These are phyloP conservation scores for Phlyctochytrium arcticum DNA, from an alignment of 192 early-diverging fungal genomes.

Conservation along the genomic window DNA sequence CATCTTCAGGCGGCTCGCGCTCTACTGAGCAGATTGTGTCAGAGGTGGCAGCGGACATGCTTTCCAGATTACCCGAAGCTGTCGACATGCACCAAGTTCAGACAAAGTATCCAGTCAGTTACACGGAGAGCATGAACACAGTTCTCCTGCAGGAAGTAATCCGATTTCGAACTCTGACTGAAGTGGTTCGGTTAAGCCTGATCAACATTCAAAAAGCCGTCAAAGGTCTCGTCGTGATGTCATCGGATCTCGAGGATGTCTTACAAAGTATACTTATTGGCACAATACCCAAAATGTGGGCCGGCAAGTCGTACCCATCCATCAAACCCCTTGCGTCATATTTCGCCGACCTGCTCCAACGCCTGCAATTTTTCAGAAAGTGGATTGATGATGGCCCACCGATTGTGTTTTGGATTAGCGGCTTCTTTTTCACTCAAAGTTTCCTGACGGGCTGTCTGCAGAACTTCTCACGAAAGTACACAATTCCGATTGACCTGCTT, in stretches of 20 bases:
- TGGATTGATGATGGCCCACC: conserved; percentile 59
- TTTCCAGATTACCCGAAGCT: conserved; percentile 40
- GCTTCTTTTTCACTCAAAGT: conserved; percentile 63
- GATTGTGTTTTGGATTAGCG: conserved; percentile 60
- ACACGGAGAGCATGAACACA: conserved; percentile 62
- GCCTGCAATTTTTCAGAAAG: conserved; percentile 47
- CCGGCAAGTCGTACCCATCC: conserved; percentile 55
- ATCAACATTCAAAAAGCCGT: conserved; percentile 61
- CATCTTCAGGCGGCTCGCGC: conserved; percentile 38
- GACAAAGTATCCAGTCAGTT: conserved; percentile 54
- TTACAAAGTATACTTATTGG: conserved; percentile 50
- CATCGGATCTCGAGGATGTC: conserved; percentile 57
- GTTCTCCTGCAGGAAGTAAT: conserved; percentile 59
- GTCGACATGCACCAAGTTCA: conserved; percentile 42
- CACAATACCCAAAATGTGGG: conserved; percentile 51
- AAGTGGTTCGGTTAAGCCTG: conserved; percentile 51
- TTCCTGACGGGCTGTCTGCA: conserved; percentile 58
- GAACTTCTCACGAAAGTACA: conserved; percentile 57
- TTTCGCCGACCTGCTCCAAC: conserved; percentile 47
- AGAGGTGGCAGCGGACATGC: conserved; percentile 56
- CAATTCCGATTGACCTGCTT: conserved; percentile 58
- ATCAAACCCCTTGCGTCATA: conserved; percentile 55
- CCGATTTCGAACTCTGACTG: conserved; percentile 47
- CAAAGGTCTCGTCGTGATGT: conserved; percentile 62
- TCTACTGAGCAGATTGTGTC: conserved; percentile 52